A percentile compares a stretch with the other conserved stretches of the same genome.
Evolutionary conservation across 148 eudicot genomes (phyloP).

Genomic region (Vaccinium vitisidaea): DNA sequence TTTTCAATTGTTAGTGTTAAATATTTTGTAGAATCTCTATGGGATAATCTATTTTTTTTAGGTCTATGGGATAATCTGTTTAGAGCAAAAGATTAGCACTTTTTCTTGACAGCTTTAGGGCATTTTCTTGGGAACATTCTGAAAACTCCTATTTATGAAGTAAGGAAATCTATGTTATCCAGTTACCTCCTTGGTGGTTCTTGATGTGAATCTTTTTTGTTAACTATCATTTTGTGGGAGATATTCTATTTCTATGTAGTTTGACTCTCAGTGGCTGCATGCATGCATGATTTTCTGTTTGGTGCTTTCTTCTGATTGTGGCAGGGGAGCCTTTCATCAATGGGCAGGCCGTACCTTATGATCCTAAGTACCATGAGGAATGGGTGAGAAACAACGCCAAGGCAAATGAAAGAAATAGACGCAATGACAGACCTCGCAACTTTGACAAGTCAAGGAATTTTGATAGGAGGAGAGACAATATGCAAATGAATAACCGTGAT

Average conservation of each 20-base stretch:
- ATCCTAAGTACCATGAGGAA: slow-evolving; percentile 92
- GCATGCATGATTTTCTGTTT: neutral
- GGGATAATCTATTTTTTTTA: no score
- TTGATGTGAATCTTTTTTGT: neutral
- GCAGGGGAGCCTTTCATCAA: slow-evolving; percentile 95
- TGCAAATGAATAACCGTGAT: neutral
- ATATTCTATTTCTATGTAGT: neutral
- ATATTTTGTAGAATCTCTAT: neutral
- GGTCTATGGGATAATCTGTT: neutral
- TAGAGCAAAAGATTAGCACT: neutral
- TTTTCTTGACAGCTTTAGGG: neutral
- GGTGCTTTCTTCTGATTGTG: slow-evolving; percentile 2
- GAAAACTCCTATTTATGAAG: neutral
- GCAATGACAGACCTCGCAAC: slow-evolving; percentile 90
- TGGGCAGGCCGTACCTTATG: slow-evolving; percentile 93
- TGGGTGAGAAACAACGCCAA: slow-evolving; percentile 95
- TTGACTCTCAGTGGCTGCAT: neutral
- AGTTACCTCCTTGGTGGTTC: neutral
- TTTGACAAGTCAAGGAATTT: slow-evolving; percentile 83
- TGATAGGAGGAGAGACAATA: slow-evolving; percentile 69
- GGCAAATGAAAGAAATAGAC: slow-evolving; percentile 83
- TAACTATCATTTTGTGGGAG: neutral
- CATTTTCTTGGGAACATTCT: neutral
- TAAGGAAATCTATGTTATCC: neutral
- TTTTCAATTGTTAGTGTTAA: neutral